phyloP scores from a whole-genome alignment of 164 flowering plant genomes.

The Pachysandra terminalis region DNA sequence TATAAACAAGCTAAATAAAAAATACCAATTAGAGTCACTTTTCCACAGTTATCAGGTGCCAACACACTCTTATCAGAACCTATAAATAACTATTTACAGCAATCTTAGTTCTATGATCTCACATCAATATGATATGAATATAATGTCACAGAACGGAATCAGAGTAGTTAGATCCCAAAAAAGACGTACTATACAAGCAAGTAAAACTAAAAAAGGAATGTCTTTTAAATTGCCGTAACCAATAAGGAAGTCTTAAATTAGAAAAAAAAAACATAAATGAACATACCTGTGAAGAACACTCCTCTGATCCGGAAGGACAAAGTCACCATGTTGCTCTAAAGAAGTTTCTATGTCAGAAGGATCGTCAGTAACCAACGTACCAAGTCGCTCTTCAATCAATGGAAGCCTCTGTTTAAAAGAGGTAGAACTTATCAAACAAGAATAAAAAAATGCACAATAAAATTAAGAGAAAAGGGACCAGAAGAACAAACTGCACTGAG shows the following conservation, averaged over 20 bases:
- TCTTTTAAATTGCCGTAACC: neutral
- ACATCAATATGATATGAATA: no score
- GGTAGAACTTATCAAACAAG: constrained; percentile 3
- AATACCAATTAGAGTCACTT: no score
- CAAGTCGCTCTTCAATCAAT: constrained; percentile 74
- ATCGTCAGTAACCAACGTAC: constrained; percentile 73
- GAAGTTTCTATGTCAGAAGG: constrained; percentile 63
- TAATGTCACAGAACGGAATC: no score
- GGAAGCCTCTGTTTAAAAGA: constrained; percentile 54
- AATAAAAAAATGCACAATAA: neutral
- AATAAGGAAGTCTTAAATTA: neutral
- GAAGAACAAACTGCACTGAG: constrained; percentile 53
- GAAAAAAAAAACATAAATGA: neutral
- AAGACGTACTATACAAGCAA: no score
- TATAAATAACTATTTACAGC: no score
- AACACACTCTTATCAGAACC: neutral
- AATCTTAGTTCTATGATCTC: no score
- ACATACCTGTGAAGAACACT: constrained; percentile 65
- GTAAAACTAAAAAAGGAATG: neutral
- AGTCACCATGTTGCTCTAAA: constrained; percentile 71
- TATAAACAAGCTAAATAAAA: no score
- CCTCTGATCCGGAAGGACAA: constrained; percentile 64
- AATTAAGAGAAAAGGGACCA: neutral
- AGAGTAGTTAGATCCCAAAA: no score
- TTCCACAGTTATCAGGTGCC: neutral